A percentile compares a stretch with the other conserved stretches of the same genome.
Evolutionary conservation across 192 early-diverging fungal genomes (phyloP).

Genomic region (Coemansia sp.): DNA sequence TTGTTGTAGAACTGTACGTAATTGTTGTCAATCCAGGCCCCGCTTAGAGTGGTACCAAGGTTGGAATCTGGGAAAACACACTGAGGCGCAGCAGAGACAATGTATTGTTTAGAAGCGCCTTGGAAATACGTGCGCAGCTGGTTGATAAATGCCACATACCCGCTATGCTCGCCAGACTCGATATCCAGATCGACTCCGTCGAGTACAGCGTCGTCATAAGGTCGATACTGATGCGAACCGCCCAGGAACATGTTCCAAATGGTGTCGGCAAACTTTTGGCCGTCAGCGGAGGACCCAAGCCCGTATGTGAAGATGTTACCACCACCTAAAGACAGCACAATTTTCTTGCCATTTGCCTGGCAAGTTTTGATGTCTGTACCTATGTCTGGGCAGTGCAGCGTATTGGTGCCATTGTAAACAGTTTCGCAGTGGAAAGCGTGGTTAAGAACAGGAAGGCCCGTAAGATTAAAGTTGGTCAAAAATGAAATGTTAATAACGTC

Average conservation of each 20-base stretch:
- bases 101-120: constrained; percentile 55
- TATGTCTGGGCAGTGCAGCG: constrained; percentile 68
- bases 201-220: constrained; percentile 68
- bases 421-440: constrained; percentile 68
- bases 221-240: constrained; percentile 60
- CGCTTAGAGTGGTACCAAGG: constrained; percentile 56
- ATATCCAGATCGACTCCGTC: constrained; percentile 77
- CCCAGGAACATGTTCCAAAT: constrained; percentile 78
- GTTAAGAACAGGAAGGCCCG: constrained; percentile 63
- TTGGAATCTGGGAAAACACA: constrained; percentile 72
- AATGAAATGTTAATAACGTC: constrained; percentile 66
- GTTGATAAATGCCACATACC: constrained; percentile 61
- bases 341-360: constrained; percentile 71
- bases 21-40: constrained; percentile 63
- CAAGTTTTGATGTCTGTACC: constrained; percentile 70
- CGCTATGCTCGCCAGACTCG: constrained; percentile 62
- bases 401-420: constrained; percentile 56
- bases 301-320: constrained; percentile 66
- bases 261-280: constrained; percentile 61
- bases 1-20: constrained; percentile 86
- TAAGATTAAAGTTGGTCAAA: constrained; percentile 63
- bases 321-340: constrained; percentile 73
- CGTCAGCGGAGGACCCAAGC: constrained; percentile 57
- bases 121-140: constrained; percentile 58
- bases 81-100: constrained; percentile 70